These are phyloP conservation scores for Hypoxylon sp. DNA, from an alignment of 2,329 filamentous ascomycete species.

Conservation along the genomic window DNA sequence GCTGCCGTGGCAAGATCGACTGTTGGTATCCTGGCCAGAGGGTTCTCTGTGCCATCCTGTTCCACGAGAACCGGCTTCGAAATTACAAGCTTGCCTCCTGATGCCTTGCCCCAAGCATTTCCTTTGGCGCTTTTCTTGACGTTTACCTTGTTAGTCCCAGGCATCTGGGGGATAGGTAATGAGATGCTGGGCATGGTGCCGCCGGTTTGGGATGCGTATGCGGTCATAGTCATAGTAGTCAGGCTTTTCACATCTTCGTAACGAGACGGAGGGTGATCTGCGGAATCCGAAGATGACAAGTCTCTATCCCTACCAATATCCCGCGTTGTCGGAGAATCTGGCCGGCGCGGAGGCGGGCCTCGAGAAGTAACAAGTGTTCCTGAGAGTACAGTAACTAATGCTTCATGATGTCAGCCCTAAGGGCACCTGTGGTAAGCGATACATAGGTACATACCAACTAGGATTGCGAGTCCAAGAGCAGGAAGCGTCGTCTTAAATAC, in stretches of 20 bases:
- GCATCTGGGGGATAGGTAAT: slow-evolving; percentile 53
- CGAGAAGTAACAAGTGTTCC: slow-evolving; percentile 53
- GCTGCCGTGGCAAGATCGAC: slow-evolving; percentile 65
- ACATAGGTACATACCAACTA: slow-evolving; percentile 62
- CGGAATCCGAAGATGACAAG: slow-evolving; percentile 58
- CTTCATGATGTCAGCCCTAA: slow-evolving; percentile 49
- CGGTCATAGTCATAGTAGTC: slow-evolving; percentile 55
- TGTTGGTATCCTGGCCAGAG: slow-evolving; percentile 54
- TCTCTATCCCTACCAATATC: slow-evolving; percentile 56
- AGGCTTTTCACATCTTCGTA: slow-evolving; percentile 64
- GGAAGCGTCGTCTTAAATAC: slow-evolving; percentile 64
- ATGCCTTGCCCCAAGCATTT: slow-evolving; percentile 45
- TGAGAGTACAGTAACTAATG: slow-evolving; percentile 57
- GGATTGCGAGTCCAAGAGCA: slow-evolving; percentile 62
- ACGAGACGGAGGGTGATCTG: slow-evolving; percentile 59
- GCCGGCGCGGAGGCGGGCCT: slow-evolving; percentile 50
- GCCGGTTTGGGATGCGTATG: slow-evolving; percentile 53
- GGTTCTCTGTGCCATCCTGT: slow-evolving; percentile 45
- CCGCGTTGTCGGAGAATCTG: slow-evolving; percentile 58
- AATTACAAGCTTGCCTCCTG: slow-evolving; percentile 60
- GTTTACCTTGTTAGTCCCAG: slow-evolving; percentile 57
- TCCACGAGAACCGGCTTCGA: slow-evolving; percentile 62
- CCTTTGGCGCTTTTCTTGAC: slow-evolving; percentile 48
- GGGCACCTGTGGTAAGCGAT: background rate
- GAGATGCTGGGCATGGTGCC: slow-evolving; percentile 56